Evolutionary conservation across 148 eudicot species (phyloP).

Genomic region (Chenopodium berlandieri): DNA sequence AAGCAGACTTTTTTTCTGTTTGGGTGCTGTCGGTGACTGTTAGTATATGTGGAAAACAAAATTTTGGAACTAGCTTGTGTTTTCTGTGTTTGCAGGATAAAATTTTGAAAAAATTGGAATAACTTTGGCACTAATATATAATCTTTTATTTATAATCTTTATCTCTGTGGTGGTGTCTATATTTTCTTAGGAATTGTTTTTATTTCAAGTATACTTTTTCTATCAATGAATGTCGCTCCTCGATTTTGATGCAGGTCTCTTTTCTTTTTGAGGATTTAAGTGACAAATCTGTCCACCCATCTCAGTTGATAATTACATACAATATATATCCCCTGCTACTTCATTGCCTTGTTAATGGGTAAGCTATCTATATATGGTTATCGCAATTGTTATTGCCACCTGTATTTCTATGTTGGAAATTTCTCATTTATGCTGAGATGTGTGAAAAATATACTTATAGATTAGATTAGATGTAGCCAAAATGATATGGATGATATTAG

Average conservation of each 20-base stretch:
- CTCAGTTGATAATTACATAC: constrained; percentile 48
- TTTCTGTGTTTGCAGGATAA: too few species aligned
- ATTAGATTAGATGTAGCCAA: neutral
- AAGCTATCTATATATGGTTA: constrained; percentile 18
- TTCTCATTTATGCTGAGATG: constrained; percentile 10
- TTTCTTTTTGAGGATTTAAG: constrained; percentile 60
- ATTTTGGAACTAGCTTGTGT: too few species aligned
- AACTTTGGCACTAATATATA: too few species aligned
- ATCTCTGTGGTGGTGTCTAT: neutral
- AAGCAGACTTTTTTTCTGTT: too few species aligned
- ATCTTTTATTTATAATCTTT: neutral
- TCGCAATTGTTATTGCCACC: neutral
- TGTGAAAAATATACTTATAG: neutral
- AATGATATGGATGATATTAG: neutral
- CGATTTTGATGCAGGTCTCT: constrained; percentile 55
- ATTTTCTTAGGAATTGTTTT: neutral
- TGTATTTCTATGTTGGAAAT: neutral
- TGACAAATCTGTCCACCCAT: constrained; percentile 44
- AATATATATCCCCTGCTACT: constrained; percentile 77
- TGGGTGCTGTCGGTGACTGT: too few species aligned
- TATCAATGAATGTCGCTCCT: neutral
- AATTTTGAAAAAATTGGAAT: too few species aligned
- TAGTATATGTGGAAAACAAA: too few species aligned
- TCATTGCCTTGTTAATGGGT: constrained; percentile 81
- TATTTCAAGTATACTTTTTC: neutral